Base-by-base conservation (phyloP, 2,329 filamentous ascomycete genomes). In the Podosphaera aphanis region DNA sequence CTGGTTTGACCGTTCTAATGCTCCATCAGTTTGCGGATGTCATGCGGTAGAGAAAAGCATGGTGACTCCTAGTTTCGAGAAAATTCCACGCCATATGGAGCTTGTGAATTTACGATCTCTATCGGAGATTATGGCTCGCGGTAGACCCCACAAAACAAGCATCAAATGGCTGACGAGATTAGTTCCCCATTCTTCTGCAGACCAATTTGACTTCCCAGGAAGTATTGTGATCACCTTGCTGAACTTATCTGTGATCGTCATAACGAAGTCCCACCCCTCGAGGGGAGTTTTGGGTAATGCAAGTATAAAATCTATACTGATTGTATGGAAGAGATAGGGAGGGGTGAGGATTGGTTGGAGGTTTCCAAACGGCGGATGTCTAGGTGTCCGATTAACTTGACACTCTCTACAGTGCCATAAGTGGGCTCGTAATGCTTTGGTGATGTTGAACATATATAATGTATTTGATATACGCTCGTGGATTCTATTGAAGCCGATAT, bases 321-420 rank as follows among this genome's bases (percentile, higher is more conserved):
- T 16, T 15, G 40, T 20, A 19, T 42, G 40, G 18, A 42, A 42
- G n/a, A 42, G 20, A 15, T n/a, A 5, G 13, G 13, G 40, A 15
- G 40, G 21, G 13, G 40, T 42, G 18, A 42, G 20, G n/a, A 25
- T 25, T 25, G 23, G 23, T 8, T 25, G 23, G 8, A 25, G 23
- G 23, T 8, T 25, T 25, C 23, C 23, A 25, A 25, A 8, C 23
- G 23, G 23, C 27, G 8, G 23, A 33, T 43, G 41, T 23, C 41
- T 43, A 43, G 37, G 37, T 39, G 37, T 39, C 6, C 16, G 37
- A 20, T 39, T 20, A 23, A 39, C 41, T 52, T 49, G 23, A 52
- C 61, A 43, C 62, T 57, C 18, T 43, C 44, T 53, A 37, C 64
- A 57, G 47, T 63, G 39, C 33, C 56, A 45, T 64, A 58, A 3